These are phyloP conservation scores for Geotrichum aggregatum DNA, from an alignment of 1,139 yeast species.

Conservation along the genomic window DNA sequence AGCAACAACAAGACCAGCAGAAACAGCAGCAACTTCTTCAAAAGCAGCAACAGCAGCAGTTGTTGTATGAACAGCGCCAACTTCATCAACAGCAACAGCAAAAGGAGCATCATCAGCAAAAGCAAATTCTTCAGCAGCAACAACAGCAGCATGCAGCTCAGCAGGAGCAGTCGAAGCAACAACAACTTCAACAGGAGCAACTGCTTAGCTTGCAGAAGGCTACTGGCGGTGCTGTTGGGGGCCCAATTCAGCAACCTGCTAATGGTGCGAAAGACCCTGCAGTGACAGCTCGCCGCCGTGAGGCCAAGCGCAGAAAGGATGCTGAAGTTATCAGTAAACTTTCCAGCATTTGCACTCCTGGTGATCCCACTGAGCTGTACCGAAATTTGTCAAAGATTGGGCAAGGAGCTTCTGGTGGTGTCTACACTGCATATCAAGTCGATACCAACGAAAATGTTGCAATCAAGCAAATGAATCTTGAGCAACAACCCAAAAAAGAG, in stretches of 20 bases:
- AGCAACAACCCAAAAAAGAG: constrained; percentile 91
- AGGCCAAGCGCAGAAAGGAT: constrained; percentile 64
- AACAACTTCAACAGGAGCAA: constrained; percentile 28
- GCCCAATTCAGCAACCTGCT: constrained; percentile 22
- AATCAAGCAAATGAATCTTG: constrained; percentile 91
- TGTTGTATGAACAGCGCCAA: constrained; percentile 23
- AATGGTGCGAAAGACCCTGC: constrained; percentile 38
- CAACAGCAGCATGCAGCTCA: constrained; percentile 22
- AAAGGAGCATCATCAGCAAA: constrained; percentile 25
- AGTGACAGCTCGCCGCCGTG: constrained; percentile 60
- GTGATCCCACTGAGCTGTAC: constrained; percentile 79
- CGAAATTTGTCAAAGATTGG: constrained; percentile 77
- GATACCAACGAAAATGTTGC: constrained; percentile 70
- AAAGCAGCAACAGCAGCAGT: constrained; percentile 22
- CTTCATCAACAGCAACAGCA: constrained; percentile 22
- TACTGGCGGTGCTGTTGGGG: constrained; percentile 35
- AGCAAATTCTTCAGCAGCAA: constrained; percentile 17
- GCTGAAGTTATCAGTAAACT: constrained; percentile 67
- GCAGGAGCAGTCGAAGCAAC: constrained; percentile 24
- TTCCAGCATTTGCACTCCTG: constrained; percentile 73
- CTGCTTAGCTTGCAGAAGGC: constrained; percentile 36
- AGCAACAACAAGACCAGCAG: constrained; percentile 25
- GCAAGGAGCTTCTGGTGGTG: constrained; percentile 98
- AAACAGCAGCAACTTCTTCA: constrained; percentile 25
- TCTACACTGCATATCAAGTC: constrained; percentile 77